Evolutionary conservation across 1,139 yeast species (phyloP), one percentile per base, ranked within the genome.

Genomic region (Torulaspora pretoriensis): DNA sequence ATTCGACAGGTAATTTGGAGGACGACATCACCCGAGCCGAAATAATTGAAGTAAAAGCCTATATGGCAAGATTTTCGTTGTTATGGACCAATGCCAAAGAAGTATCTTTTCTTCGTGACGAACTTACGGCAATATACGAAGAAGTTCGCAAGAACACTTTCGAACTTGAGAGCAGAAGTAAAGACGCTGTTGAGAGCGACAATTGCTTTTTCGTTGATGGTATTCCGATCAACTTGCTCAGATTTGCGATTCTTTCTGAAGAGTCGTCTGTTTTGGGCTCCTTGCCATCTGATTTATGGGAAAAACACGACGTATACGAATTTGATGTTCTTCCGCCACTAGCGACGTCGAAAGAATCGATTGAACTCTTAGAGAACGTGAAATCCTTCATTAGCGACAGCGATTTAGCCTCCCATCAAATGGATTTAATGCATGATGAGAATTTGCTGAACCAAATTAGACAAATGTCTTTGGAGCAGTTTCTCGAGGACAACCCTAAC

Each of bases 261-360:
- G 92, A 83, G 60, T 79, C 78, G 25, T 74, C 78, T 40, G 73
- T 81, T 0, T 79, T 83, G 84, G 87, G 86, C 1, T 75, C 76
- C 52, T 69, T 83, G 13, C 94, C 94, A 0, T 60, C 71, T 34
- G 57, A 66, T 2, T 70, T 83, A n/a, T 84, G 88, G 84, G 71
- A 74, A 1, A 61, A 76, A 35, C 72, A 80, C 48, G 84, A 81
- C 46, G 71, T 80, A 12, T 78, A 71, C 55, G 94, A 84, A 54
- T 84, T 76, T 59, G 94, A 84, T 62, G 75, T 81, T 2, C 63
- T 83, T 16, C 90, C 92, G 1, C 89, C 90, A 9, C 61, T 57
- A 22, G 56, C 63, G 14, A 70, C 66, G 0, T 56, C 61, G 19
- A 61, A 51, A 39, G 64, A 61, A 35, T 51, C 61, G 1, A 43